Base-by-base conservation (phyloP, 768 basidiomycete species). In the Glaciozyma antarctica region DNA sequence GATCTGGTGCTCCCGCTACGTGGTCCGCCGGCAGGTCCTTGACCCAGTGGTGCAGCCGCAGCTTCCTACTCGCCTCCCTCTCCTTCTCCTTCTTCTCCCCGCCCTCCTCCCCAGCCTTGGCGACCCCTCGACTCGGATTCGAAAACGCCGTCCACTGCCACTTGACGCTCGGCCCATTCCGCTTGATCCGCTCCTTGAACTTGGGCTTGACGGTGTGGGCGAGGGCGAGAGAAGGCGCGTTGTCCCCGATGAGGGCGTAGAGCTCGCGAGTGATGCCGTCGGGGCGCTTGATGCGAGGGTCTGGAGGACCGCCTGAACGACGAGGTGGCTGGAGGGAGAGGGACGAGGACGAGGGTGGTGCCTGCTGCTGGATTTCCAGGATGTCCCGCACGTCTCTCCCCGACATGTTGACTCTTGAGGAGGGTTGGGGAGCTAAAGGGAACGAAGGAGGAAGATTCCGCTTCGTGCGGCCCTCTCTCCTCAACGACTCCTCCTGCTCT, bases 181-280 rank as follows among this genome's bases (percentile, higher is more conserved):
- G 92, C 61, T 85, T 83, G 45, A 87, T 86, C 69, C 89, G 87
- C 77, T 90, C 87, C 75, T 92, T 92, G 63, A 93, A 82, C 61
- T 85, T 84, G 44, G 89, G 88, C 75, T 89, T 88, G 32, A 58
- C 68, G 30, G 61, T 81, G 64, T 86, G 81, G 71, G 88, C 86
- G 43, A 88, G 83, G 0, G 85, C 86, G 57, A 98, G 81, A 3
- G 87, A 85, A 0, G 94, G 92, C 16, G 88, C 87, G 56, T 89
- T 88, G 65, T 90, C 85, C n/a, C 94, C 94, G 70, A 99, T 97
- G 65, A 99, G 84, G 1, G 88, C 86, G 78, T 88, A 97, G 3
- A 99, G 81, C 76, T 97, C 93, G 71, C 92, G 81, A 0, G 91
- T 87, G 66, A 97, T 92, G 24, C 94, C 93, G 24, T 91, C 89